A percentile compares a stretch with the other conserved stretches of the same genome.
Conservation (phyloP, 768 basidiomycete genomes). For the Rhodotorula paludigena region DNA sequence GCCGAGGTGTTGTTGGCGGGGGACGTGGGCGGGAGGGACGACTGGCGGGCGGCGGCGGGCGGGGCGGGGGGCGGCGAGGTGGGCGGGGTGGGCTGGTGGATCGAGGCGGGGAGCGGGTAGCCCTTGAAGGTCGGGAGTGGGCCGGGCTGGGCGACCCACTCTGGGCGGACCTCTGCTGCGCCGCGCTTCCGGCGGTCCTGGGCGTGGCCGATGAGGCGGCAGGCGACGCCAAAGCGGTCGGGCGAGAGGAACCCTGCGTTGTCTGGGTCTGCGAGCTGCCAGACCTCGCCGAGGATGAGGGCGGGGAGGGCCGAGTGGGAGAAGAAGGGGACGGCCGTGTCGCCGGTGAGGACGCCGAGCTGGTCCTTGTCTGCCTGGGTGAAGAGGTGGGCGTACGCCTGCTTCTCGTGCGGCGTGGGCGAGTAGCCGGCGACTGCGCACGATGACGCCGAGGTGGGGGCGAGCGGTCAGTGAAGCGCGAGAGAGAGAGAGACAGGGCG, state of each 20-base stretch:
- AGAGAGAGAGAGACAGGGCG: neutral
- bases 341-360: constrained; percentile 78
- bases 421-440: constrained; percentile 22
- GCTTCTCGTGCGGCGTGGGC: constrained; percentile 24
- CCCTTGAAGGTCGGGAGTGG: constrained; percentile 77
- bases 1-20: neutral
- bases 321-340: constrained; percentile 82
- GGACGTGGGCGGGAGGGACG: neutral
- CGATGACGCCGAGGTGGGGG: constrained; percentile 3
- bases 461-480: neutral
- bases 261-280: constrained; percentile 84
- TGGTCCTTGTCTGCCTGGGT: constrained; percentile 61
- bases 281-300: constrained; percentile 76
- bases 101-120: constrained; percentile 54
- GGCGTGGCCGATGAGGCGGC: constrained; percentile 87
- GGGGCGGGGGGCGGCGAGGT: constrained; percentile 20
- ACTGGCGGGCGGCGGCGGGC: constrained; percentile 2
- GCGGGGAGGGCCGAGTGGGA: constrained; percentile 74
- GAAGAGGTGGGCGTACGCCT: constrained; percentile 31
- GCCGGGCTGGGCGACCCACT: constrained; percentile 66
- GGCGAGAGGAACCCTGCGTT: constrained; percentile 88
- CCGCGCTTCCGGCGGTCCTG: constrained; percentile 62
- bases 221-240: constrained; percentile 77
- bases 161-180: constrained; percentile 48
- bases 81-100: constrained; percentile 52